These are phyloP conservation scores for Madurella mycetomatis DNA, from an alignment of 2,329 filamentous ascomycete species.

Conservation along the genomic window DNA sequence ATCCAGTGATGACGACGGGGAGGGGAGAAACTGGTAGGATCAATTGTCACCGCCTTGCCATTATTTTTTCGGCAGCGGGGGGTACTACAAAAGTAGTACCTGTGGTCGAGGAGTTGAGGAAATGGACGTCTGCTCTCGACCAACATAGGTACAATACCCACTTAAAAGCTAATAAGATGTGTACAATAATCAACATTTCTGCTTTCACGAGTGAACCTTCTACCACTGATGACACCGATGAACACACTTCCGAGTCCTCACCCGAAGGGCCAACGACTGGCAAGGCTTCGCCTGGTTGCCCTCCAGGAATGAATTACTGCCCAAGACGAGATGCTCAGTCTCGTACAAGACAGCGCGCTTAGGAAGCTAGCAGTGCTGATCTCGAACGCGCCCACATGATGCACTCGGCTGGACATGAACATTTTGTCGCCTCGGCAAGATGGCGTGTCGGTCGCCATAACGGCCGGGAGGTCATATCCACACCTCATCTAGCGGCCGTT, in stretches of 20 bases:
- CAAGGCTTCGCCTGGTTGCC: not conserved
- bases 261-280: no score
- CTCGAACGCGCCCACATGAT: no score
- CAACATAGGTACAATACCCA: no score
- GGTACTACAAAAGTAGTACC: not conserved
- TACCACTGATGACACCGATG: no score
- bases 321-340: no score
- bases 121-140: no score
- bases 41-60: not conserved
- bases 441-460: not conserved
- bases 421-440: no score
- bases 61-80: not conserved
- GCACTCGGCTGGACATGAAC: no score
- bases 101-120: no score
- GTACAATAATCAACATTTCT: not conserved
- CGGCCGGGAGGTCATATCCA: not conserved
- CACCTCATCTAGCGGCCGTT: conserved; percentile 13
- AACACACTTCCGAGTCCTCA: no score
- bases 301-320: not conserved
- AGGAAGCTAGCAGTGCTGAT: no score
- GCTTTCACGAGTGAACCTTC: not conserved
- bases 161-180: not conserved
- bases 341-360: no score
- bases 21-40: not conserved
- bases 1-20: not conserved